Evolutionary conservation across 306 rosid species (phyloP).

Genomic region (Geum urbanum): DNA sequence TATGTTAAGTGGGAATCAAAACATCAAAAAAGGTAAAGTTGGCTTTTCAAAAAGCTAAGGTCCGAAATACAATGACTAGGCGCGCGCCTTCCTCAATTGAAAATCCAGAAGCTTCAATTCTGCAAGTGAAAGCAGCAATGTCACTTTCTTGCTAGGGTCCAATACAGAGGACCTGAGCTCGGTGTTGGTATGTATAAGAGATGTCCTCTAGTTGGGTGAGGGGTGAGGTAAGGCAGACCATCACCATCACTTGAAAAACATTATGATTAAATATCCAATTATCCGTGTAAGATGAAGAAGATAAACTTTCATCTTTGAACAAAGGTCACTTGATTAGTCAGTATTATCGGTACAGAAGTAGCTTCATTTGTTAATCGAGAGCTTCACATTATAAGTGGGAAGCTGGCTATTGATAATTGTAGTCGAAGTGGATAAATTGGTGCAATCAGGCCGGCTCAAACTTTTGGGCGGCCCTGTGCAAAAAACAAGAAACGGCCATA

Average conservation of each 20-base stretch:
- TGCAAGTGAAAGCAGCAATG: not conserved
- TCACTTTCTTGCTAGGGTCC: conserved; percentile 10
- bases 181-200: conserved; percentile 9
- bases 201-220: not conserved
- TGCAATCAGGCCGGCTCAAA: no score
- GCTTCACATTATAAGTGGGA: conserved; percentile 17
- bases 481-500: no score
- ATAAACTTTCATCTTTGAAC: conserved; percentile 19
- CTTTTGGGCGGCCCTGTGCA: no score
- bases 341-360: conserved; percentile 6
- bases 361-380: conserved; percentile 17
- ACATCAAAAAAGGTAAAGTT: not conserved
- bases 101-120: not conserved
- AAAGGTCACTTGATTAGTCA: conserved; percentile 24
- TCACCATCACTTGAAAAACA: not conserved
- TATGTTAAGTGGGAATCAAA: conserved; percentile 6
- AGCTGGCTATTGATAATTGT: not conserved
- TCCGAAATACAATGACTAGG: conserved; percentile 17
- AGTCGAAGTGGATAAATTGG: conserved; percentile 1
- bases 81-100: conserved; percentile 3
- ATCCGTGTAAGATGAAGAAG: not conserved
- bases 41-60: not conserved
- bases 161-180: not conserved
- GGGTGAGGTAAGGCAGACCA: conserved; percentile 13
- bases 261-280: not conserved